A percentile compares a stretch with the other conserved stretches of the same genome.
Evolutionary conservation across 2,329 filamentous ascomycete species (phyloP).

Genomic region (Ophiostoma sp.): DNA sequence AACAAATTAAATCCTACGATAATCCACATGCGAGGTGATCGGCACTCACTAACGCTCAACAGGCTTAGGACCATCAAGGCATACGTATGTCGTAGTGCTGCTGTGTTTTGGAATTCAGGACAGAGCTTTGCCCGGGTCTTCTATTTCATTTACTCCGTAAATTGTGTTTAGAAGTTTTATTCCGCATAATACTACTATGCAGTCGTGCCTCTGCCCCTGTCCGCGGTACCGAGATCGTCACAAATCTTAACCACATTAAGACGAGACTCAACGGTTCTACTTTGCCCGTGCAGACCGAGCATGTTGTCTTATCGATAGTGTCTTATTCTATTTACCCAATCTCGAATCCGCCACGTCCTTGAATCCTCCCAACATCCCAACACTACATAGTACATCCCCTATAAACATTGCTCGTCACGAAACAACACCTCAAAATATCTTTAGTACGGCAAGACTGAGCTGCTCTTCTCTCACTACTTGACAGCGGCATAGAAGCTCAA

Average conservation of each 20-base stretch:
- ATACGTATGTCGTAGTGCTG: conserved; percentile 1
- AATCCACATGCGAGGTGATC: neutral
- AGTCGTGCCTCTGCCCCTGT: neutral
- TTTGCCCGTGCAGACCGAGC: neutral
- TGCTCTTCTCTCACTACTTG: neutral
- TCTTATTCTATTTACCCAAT: neutral
- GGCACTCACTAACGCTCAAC: conserved; percentile 7
- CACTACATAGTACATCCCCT: neutral
- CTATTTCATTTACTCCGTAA: neutral
- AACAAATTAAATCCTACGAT: neutral
- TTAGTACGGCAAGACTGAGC: neutral
- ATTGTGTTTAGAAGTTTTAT: too few species aligned
- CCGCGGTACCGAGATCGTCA: neutral
- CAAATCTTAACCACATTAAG: neutral
- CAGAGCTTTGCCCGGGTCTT: neutral
- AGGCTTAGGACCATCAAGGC: neutral
- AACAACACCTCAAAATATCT: neutral
- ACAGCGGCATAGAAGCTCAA: neutral
- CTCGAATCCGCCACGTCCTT: neutral
- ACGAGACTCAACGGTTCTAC: neutral
- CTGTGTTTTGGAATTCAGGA: neutral
- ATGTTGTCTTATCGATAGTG: neutral
- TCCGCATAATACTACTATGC: too few species aligned
- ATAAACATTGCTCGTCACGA: neutral
- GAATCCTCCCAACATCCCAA: neutral